These are phyloP conservation scores for Halophytophthora polymorphica DNA, from an alignment of 352 stramenopile species.

Conservation along the genomic window DNA sequence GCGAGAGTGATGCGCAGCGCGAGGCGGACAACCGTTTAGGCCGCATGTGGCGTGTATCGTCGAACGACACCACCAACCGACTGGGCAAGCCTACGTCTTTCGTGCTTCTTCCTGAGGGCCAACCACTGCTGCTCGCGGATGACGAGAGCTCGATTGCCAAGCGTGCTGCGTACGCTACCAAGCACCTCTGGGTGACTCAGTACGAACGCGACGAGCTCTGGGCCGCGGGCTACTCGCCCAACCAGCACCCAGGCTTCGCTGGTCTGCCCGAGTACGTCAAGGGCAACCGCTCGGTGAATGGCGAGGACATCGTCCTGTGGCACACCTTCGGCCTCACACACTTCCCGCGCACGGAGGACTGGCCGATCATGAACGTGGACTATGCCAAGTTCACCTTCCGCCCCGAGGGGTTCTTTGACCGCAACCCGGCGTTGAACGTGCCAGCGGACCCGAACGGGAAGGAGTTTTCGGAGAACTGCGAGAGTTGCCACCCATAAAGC, in stretches of 20 bases:
- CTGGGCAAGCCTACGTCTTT: slow-evolving; percentile 53
- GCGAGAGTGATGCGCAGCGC: slow-evolving; percentile 44
- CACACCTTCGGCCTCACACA: slow-evolving; percentile 69
- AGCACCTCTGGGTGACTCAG: slow-evolving; percentile 71
- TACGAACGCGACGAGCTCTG: slow-evolving; percentile 56
- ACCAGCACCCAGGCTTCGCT: slow-evolving; percentile 38
- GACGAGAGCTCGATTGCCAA: slow-evolving; percentile 40
- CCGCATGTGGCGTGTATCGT: slow-evolving; percentile 58
- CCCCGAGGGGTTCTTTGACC: slow-evolving; percentile 59
- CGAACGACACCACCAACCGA: slow-evolving; percentile 45
- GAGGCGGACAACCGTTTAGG: slow-evolving; percentile 40
- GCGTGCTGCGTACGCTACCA: slow-evolving; percentile 50
- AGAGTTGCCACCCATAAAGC: too few relatives aligned
- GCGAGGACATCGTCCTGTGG: slow-evolving; percentile 69
- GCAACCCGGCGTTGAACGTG: slow-evolving; percentile 42
- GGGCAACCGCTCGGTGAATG: slow-evolving; percentile 47
- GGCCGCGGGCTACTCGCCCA: slow-evolving; percentile 64
- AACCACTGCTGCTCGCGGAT: slow-evolving; percentile 45
- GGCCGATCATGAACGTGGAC: slow-evolving; percentile 76
- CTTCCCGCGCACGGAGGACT: slow-evolving; percentile 68
- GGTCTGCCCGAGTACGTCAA: slow-evolving; percentile 54
- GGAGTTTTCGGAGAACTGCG: slow-evolving; percentile 22
- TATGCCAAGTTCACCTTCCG: slow-evolving; percentile 60
- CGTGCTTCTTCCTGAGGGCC: slow-evolving; percentile 44
- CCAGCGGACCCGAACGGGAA: slow-evolving; percentile 37